Base-by-base conservation (phyloP, 768 basidiomycete species). In the Leccinum pellstonianum region DNA sequence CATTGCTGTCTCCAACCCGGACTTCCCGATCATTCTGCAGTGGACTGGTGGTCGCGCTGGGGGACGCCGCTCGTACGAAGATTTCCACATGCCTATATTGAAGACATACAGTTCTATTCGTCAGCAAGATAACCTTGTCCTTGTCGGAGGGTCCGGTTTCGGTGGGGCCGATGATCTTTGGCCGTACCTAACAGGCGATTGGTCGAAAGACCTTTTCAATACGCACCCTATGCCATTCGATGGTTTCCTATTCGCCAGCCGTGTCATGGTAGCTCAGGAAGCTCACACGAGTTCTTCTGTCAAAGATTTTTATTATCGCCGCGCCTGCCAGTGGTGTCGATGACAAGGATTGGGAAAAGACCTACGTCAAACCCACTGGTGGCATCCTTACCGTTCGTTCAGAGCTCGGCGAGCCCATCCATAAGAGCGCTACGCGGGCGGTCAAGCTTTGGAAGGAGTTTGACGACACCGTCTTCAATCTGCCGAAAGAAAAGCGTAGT, bases 21-120 rank as follows among this genome's bases (percentile, higher is more conserved):
- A 93, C 77, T 98, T 93, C 82, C 96, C 97, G 12, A 87, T 99
- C 75, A 95, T 99, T 75, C 79, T 98, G 62, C 97, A 98, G 71
- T 98, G 97, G 97, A 99, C 97, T 53, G 97, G 97, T 67, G 96
- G 97, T 37, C 93, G 97, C 65, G 97, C 95, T 19, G 97, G 97
- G 62, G 97, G 97, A 53, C 97, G 98, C 68, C 97, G 98, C 77
- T 95, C 93, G 3, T 98, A 87, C 75, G 97, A 99, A 74, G 97
- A 99, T 73, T 95, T 98, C 85, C 96, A 98, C 69, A 93, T 95
- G 74, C 96, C 97, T 1, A 85, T 99, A 66, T 80, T 99, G 53
- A 77, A 88, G 43, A 98, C 95, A 0, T 99, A 99, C 74, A 83
- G 86, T 37, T 77, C 89, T 15, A 98, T 99, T 70, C 90, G 97